phyloP scores from a whole-genome alignment of 495 filamentous ascomycete species.

The Tuber aestivum region DNA sequence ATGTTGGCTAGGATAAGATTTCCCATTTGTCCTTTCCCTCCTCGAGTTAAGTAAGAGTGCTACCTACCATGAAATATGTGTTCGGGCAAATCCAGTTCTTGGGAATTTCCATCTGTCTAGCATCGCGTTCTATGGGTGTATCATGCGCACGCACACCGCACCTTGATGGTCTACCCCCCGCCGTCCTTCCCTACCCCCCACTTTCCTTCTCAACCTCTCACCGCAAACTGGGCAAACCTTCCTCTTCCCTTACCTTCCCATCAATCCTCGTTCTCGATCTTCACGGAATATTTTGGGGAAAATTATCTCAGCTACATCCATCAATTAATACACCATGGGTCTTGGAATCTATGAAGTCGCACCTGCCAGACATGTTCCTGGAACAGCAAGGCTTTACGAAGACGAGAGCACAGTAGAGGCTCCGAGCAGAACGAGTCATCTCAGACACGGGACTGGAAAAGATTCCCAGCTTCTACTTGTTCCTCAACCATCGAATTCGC shows the following conservation, averaged over 20 bases:
- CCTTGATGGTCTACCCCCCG: background rate
- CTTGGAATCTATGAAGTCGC: conserved; percentile 47
- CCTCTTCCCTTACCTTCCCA: background rate
- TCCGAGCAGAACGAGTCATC: conserved; percentile 13
- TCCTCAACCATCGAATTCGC: conserved; percentile 53
- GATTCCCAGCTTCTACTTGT: conserved; percentile 50
- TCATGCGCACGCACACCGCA: background rate
- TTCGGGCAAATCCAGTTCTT: background rate
- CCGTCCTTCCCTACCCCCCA: background rate
- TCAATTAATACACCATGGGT: conserved; percentile 40
- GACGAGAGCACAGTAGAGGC: conserved; percentile 23
- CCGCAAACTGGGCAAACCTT: background rate
- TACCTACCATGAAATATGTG: background rate
- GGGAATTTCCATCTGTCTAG: background rate
- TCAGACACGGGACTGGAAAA: conserved; percentile 51
- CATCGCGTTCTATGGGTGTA: background rate
- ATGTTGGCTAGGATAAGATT: background rate
- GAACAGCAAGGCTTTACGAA: conserved; percentile 47
- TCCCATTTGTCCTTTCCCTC: background rate
- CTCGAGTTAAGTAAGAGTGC: background rate
- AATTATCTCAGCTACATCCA: background rate
- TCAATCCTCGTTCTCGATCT: background rate
- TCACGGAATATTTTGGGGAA: background rate
- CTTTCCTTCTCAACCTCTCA: background rate
- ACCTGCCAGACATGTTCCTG: conserved; percentile 48